Conservation (phyloP, 148 eudicot genomes). For the Nepenthes gracilis region DNA sequence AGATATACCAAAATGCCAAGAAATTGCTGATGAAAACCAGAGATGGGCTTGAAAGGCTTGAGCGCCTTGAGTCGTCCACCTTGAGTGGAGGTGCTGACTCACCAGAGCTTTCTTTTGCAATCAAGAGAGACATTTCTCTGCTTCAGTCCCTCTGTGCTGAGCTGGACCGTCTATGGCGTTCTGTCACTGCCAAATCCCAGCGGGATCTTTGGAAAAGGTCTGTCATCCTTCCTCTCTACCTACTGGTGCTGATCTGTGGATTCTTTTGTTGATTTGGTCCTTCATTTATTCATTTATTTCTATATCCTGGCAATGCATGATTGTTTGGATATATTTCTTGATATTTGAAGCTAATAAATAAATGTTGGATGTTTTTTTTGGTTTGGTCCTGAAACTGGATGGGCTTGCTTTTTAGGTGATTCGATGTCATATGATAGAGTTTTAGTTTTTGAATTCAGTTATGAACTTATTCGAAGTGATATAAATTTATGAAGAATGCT, state of each 20-base stretch:
- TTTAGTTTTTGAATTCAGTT: no score
- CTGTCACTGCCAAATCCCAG: constrained; percentile 66
- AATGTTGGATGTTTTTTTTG: no score
- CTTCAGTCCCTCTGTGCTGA: constrained; percentile 61
- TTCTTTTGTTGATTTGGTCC: constrained; percentile 2
- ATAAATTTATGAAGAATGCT: no score
- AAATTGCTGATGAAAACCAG: constrained; percentile 43
- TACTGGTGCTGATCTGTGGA: not conserved
- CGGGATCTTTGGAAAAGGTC: constrained; percentile 95
- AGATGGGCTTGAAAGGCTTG: constrained; percentile 66
- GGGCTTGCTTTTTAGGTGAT: no score
- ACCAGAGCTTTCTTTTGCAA: constrained; percentile 51
- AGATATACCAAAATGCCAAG: constrained; percentile 58
- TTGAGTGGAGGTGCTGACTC: constrained; percentile 33
- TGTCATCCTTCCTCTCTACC: not conserved
- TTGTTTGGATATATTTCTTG: no score
- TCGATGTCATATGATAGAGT: no score
- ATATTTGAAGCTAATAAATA: no score
- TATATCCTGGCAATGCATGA: not conserved
- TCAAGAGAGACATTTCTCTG: constrained; percentile 43
- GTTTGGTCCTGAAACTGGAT: no score
- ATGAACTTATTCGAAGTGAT: no score
- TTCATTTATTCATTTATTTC: not conserved
- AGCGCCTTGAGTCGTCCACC: constrained; percentile 58
- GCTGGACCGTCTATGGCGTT: constrained; percentile 86